Conservation (phyloP, 2,329 filamentous ascomycete genomes). For the Aspergillus viridinutans region DNA sequence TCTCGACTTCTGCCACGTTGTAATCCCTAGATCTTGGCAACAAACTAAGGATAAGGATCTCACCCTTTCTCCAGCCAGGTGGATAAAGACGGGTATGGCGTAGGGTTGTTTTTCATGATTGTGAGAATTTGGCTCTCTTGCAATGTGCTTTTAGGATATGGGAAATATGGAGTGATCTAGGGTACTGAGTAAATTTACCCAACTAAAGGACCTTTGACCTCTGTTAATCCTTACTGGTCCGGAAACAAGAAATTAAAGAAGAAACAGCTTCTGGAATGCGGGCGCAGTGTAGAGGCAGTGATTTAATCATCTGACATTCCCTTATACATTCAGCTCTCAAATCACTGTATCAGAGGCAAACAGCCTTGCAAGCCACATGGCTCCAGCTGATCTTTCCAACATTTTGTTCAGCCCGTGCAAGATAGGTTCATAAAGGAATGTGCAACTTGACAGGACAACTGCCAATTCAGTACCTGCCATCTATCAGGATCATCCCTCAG, state of each 20-base stretch:
- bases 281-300: neutral
- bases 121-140: neutral
- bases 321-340: neutral
- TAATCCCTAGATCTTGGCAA: conserved; percentile 23
- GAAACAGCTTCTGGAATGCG: neutral
- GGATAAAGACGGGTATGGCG: conserved; percentile 3
- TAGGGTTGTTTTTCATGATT: neutral
- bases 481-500: neutral
- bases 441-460: neutral
- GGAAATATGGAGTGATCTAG: neutral
- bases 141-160: neutral
- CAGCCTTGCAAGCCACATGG: neutral
- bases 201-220: neutral
- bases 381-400: neutral
- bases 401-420: neutral
- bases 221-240: neutral
- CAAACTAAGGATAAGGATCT: conserved; percentile 25
- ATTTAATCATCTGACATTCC: neutral
- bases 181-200: too few relatives aligned
- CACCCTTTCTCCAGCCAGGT: conserved; percentile 13
- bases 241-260: neutral
- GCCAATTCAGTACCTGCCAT: neutral
- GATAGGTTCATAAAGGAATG: neutral
- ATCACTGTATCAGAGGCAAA: neutral
- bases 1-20: conserved; percentile 21